phyloP scores from a whole-genome alignment of 768 basidiomycete species.

The Terana coerulea region DNA sequence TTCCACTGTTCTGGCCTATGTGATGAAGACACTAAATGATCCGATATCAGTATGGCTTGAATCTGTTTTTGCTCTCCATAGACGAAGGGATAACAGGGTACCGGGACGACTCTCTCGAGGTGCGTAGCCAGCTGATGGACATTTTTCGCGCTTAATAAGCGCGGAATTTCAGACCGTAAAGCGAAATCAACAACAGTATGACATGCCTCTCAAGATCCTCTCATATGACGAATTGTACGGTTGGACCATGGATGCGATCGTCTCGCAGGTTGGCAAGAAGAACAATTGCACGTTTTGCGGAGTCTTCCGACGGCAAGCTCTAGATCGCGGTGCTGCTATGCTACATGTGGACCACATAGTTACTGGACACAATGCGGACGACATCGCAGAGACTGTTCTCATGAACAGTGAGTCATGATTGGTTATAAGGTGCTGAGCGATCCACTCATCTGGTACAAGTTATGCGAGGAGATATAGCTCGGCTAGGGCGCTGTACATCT shows the following conservation, averaged over 20 bases:
- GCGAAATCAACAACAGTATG: constrained; percentile 92
- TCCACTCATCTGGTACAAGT: constrained; percentile 43
- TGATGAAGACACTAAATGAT: constrained; percentile 96
- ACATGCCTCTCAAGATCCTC: constrained; percentile 92
- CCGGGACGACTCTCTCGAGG: constrained; percentile 95
- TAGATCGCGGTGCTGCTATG: constrained; percentile 89
- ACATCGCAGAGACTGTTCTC: constrained; percentile 96
- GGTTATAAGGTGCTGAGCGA: constrained; percentile 4
- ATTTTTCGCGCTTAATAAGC: constrained; percentile 5
- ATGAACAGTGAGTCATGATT: constrained; percentile 83
- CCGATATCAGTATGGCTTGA: constrained; percentile 87
- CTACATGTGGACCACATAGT: constrained; percentile 95
- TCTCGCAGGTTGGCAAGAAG: constrained; percentile 91
- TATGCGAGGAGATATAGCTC: constrained; percentile 96
- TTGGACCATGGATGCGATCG: constrained; percentile 99
- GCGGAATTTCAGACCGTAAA: constrained; percentile 77
- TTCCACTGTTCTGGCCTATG: constrained; percentile 95
- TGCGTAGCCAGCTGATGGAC: constrained; percentile 31
- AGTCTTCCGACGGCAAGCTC: constrained; percentile 93
- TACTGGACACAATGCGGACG: constrained; percentile 98
- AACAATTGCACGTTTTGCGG: constrained; percentile 99
- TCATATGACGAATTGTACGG: constrained; percentile 96
- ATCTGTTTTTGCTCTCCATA: constrained; percentile 90
- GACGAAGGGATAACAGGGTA: constrained; percentile 99
- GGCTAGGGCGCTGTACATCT: constrained; percentile 88